These are phyloP conservation scores for Malus hybrid DNA, from an alignment of 331 rosid genomes.

Conservation along the genomic window DNA sequence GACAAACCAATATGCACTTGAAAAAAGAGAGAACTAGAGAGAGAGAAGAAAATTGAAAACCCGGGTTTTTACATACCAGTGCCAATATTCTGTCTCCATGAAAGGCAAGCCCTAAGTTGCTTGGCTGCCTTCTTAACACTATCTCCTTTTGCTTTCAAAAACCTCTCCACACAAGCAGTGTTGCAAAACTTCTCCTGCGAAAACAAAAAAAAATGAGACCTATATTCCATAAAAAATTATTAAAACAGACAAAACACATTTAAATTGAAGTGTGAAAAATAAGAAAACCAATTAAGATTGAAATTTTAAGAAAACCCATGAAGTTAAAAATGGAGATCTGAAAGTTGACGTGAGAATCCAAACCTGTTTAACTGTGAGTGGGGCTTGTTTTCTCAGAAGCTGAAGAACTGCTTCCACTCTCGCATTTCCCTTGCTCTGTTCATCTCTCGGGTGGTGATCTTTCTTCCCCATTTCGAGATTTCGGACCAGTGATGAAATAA, in stretches of 20 bases:
- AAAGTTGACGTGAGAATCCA: background rate
- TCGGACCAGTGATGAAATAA: background rate
- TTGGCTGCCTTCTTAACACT: conserved; percentile 85
- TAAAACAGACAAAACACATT: background rate
- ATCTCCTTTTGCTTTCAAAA: conserved; percentile 74
- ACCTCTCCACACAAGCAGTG: conserved; percentile 70
- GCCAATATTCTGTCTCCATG: conserved; percentile 81
- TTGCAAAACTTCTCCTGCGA: conserved; percentile 86
- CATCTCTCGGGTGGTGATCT: conserved; percentile 26
- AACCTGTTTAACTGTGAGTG: conserved; percentile 80
- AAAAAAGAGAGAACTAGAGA: background rate
- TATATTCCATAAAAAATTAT: background rate
- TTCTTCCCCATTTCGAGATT: conserved; percentile 73
- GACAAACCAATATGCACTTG: background rate
- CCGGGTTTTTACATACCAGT: conserved; percentile 36
- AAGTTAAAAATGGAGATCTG: background rate
- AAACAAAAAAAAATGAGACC: background rate
- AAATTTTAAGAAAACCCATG: background rate
- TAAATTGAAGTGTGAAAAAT: too few relatives aligned
- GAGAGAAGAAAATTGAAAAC: background rate
- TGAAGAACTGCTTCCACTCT: conserved; percentile 73
- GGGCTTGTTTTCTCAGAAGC: conserved; percentile 67
- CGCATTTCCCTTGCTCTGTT: conserved; percentile 14
- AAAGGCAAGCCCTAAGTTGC: conserved; percentile 80
- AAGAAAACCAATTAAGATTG: background rate